Evolutionary conservation across 2,329 filamentous ascomycete species (phyloP), one percentile per base, ranked within the genome.

Genomic region (Penicillium sp.): DNA sequence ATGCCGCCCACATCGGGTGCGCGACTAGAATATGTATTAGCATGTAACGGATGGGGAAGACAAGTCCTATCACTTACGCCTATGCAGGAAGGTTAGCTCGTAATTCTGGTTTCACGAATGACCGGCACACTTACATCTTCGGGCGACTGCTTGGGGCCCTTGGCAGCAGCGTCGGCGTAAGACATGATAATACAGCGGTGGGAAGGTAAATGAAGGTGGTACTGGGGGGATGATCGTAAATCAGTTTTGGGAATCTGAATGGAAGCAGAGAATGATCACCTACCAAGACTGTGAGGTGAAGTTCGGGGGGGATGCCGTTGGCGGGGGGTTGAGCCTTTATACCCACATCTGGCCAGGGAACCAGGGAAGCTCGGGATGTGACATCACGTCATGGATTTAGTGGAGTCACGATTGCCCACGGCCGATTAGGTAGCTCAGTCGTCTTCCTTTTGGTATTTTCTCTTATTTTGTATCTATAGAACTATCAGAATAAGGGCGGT

Each of bases 81-180:
- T 72, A 32, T 29, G 29, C 10, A 10, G 6, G 23, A 52, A 31
- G 57, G 56, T 55, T 52, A 55, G 44, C 46, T 28, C 13, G n/a
- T 9, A n/a, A 18, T 35, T 18, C 8, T 15, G 4, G 15, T n/a
- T 27, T n/a, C n/a, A 18, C 25, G 15, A 27, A n/a, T 6, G 33
- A 49, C 31, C 28, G 37, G 38, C 5, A n/a, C 40, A 65, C 69
- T 64, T 64, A 77, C 75, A 52, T 77, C 73, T 66, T 75, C 68
- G 7, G 73, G 67, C 42, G 70, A 65, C 60, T 78, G 75, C 59
- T 73, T 73, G 6, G 73, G 66, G 38, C 73, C 73, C 55, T 70
- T 72, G 40, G 74, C 71, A 46, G 74, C 74, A 61, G 71, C 72
- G 59, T 74, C 68, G 55, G 75, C 75, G 64, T 77, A 77, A 53